These are phyloP conservation scores for Phylloboletellus chloephorus DNA, from an alignment of 1,284 basidiomycete species.

Conservation along the genomic window DNA sequence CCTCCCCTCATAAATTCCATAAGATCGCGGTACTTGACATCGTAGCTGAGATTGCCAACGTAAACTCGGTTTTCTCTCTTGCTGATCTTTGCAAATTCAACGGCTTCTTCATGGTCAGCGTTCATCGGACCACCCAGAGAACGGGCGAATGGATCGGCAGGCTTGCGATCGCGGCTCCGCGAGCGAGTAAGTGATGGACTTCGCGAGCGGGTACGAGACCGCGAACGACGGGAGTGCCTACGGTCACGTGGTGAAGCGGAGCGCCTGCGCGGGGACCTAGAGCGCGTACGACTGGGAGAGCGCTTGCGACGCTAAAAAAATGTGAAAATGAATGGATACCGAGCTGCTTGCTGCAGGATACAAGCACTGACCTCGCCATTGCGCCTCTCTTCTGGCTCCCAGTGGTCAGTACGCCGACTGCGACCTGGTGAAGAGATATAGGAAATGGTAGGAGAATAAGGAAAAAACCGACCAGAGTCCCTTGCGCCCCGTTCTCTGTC, in stretches of 20 bases:
- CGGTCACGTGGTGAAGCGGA: constrained; percentile 51
- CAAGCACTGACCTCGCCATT: constrained; percentile 50
- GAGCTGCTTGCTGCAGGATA: not conserved
- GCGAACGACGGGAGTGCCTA: constrained; percentile 50
- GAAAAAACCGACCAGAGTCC: constrained; percentile 46
- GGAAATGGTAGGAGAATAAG: constrained; percentile 1
- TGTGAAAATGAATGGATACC: constrained; percentile 9
- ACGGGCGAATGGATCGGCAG: constrained; percentile 61
- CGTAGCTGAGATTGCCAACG: constrained; percentile 96
- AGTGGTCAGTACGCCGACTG: constrained; percentile 57
- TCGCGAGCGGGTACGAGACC: constrained; percentile 46
- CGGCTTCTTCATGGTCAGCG: constrained; percentile 82
- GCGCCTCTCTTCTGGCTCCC: constrained; percentile 70
- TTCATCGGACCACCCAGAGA: constrained; percentile 90
- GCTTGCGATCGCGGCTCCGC: constrained; percentile 59
- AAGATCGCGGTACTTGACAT: constrained; percentile 95
- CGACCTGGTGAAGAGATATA: constrained; percentile 29
- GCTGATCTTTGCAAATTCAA: constrained; percentile 87
- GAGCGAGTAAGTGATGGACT: constrained; percentile 55
- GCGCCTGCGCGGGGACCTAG: constrained; percentile 57
- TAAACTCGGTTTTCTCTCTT: constrained; percentile 98
- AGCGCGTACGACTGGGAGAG: constrained; percentile 52
- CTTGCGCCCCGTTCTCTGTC: constrained; percentile 45
- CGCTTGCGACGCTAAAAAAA: constrained; percentile 49
- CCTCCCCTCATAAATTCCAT: constrained; percentile 99